phyloP scores from a whole-genome alignment of 1,139 yeast species.

The Blastobotrys illinoisensis region DNA sequence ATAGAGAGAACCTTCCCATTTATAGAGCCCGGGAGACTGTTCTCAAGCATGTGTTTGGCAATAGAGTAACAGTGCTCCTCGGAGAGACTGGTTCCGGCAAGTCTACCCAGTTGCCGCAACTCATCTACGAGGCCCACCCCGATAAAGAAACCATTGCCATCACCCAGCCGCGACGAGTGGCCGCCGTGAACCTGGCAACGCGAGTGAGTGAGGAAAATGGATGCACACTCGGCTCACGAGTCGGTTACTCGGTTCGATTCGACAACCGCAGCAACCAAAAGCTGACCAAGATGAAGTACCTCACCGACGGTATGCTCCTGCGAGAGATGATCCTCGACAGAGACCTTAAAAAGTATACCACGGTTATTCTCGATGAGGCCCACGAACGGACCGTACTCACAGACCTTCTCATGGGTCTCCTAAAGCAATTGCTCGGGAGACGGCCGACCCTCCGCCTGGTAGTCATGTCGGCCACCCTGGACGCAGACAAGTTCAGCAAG shows the following conservation, averaged over 20 bases:
- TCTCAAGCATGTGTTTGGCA: slow-evolving; percentile 46
- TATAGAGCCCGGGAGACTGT: slow-evolving; percentile 65
- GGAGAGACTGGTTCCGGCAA: slow-evolving; percentile 99
- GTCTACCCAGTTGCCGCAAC: slow-evolving; percentile 91
- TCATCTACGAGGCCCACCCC: slow-evolving; percentile 37
- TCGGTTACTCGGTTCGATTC: slow-evolving; percentile 94
- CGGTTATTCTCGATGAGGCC: slow-evolving; percentile 91
- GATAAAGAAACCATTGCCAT: slow-evolving; percentile 66
- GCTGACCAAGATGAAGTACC: slow-evolving; percentile 67
- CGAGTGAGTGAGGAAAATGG: slow-evolving; percentile 92
- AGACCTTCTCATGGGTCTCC: slow-evolving; percentile 81
- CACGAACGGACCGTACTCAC: slow-evolving; percentile 94
- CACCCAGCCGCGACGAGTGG: slow-evolving; percentile 96
- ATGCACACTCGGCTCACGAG: slow-evolving; percentile 55
- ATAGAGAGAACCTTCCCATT: slow-evolving; percentile 63
- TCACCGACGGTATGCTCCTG: slow-evolving; percentile 96
- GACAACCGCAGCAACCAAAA: slow-evolving; percentile 46
- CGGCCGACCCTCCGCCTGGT: slow-evolving; percentile 46
- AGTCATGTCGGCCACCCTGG: slow-evolving; percentile 92
- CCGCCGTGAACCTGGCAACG: slow-evolving; percentile 89
- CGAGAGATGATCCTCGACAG: slow-evolving; percentile 84
- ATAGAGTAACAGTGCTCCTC: slow-evolving; percentile 72
- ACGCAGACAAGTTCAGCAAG: slow-evolving; percentile 79
- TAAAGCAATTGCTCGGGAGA: slow-evolving; percentile 53
- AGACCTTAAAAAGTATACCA: slow-evolving; percentile 56